phyloP scores from a whole-genome alignment of 306 rosid species.

The barrel medic (Medicago truncatula) region DNA sequence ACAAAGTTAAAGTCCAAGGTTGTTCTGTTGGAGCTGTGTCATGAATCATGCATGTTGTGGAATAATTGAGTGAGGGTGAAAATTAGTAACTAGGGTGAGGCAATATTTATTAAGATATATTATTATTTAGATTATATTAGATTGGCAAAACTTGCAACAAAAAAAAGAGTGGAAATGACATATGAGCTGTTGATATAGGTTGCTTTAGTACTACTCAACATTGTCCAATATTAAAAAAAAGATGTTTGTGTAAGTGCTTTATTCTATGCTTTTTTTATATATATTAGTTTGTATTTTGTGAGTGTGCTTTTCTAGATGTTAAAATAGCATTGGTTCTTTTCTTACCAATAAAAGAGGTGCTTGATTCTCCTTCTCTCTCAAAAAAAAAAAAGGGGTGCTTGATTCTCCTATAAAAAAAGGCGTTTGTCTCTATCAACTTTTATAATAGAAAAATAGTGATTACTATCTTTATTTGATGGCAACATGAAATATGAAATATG shows the following conservation, averaged over 20 bases:
- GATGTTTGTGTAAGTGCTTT: constrained; percentile 38
- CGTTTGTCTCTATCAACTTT: constrained; percentile 7
- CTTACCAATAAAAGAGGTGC: constrained; percentile 1
- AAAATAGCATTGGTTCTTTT: constrained; percentile 21
- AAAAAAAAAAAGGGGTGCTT: neutral
- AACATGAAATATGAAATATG: neutral
- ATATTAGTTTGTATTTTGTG: neutral
- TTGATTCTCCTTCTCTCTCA: neutral
- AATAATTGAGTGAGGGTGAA: constrained; percentile 26
- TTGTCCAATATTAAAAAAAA: constrained; percentile 38
- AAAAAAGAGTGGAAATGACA: neutral
- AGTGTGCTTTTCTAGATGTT: constrained; percentile 39
- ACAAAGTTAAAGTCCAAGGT: neutral
- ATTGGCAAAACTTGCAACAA: neutral
- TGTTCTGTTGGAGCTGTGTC: constrained; percentile 33
- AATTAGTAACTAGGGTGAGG: constrained; percentile 25
- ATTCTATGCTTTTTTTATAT: neutral
- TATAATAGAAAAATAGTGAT: neutral
- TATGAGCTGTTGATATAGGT: neutral
- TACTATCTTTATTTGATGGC: neutral
- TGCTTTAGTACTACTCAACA: constrained; percentile 20
- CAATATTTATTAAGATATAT: constrained; percentile 19
- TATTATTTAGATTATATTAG: neutral
- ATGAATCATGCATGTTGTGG: constrained; percentile 23
- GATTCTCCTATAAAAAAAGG: constrained; percentile 12